Conservation (phyloP, 495 filamentous ascomycete species). For the Xylaria sp. region DNA sequence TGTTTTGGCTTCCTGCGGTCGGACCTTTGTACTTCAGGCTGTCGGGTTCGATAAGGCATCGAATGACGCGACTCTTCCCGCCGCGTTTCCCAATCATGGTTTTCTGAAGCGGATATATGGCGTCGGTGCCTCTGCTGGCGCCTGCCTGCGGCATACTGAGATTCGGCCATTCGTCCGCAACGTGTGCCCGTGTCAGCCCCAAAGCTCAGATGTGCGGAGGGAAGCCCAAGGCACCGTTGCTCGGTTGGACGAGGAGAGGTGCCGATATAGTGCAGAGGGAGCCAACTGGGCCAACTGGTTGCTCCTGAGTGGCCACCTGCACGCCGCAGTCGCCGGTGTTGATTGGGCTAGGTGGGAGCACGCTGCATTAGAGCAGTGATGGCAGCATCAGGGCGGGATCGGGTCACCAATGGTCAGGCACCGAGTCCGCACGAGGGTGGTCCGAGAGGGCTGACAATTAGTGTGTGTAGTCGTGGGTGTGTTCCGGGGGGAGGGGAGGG, state of each 20-base stretch:
- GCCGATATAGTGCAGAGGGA: conserved; percentile 41
- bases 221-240: conserved; percentile 34
- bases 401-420: conserved; percentile 42
- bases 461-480: neutral
- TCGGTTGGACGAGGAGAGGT: conserved; percentile 39
- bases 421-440: conserved; percentile 36
- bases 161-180: conserved; percentile 53
- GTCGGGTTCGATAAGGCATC: conserved; percentile 49
- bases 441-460: conserved; percentile 38
- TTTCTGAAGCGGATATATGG: conserved; percentile 41
- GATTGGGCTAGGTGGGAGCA: conserved; percentile 40
- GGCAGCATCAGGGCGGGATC: conserved; percentile 42
- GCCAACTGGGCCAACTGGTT: conserved; percentile 46
- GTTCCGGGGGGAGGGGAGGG: too few relatives aligned
- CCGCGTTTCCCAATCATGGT: conserved; percentile 51
- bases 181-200: conserved; percentile 48
- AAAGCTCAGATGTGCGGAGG: conserved; percentile 40
- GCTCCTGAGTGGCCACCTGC: conserved; percentile 46
- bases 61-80: conserved; percentile 45
- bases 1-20: conserved; percentile 37
- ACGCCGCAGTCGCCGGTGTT: conserved; percentile 37
- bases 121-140: conserved; percentile 43
- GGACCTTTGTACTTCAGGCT: conserved; percentile 41
- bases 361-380: conserved; percentile 45
- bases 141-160: conserved; percentile 42